Evolutionary conservation across 305 asterid species (phyloP).

Genomic region (Rubia peregrina): DNA sequence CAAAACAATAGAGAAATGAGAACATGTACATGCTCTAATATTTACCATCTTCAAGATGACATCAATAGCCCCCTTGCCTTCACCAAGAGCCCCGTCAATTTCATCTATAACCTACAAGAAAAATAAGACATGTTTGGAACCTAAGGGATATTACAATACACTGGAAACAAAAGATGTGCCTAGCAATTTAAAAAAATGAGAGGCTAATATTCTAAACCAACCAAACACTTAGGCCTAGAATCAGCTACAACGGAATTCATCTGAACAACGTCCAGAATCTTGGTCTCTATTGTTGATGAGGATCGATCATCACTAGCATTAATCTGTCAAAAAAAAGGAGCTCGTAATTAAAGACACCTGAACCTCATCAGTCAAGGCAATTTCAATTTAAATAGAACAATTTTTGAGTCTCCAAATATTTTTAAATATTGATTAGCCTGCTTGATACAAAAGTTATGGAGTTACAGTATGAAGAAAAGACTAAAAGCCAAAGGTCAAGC

Average conservation of each 20-base stretch:
- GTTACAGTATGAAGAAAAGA: background rate
- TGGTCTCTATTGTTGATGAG: constrained; percentile 71
- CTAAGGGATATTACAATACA: constrained; percentile 20
- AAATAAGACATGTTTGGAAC: constrained; percentile 15
- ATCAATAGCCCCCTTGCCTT: constrained; percentile 97
- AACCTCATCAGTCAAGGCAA: background rate
- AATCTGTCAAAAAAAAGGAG: constrained; percentile 49
- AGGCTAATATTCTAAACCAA: constrained; percentile 38
- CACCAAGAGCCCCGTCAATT: constrained; percentile 96
- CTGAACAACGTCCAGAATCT: constrained; percentile 87
- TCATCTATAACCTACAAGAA: constrained; percentile 78
- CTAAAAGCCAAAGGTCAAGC: background rate
- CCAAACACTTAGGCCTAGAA: constrained; percentile 98
- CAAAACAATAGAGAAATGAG: background rate
- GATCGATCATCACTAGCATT: constrained; percentile 99
- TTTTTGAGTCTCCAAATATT: background rate
- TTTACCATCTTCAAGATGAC: constrained; percentile 77
- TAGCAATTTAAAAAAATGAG: constrained; percentile 9
- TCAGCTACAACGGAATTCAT: constrained; percentile 86
- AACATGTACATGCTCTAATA: constrained; percentile 8
- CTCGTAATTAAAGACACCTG: background rate
- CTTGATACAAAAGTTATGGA: background rate
- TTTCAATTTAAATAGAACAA: background rate
- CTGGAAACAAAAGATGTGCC: background rate
- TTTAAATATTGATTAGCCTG: background rate